Conservation (phyloP, 768 basidiomycete genomes). For the Exsudoporus frostii region DNA sequence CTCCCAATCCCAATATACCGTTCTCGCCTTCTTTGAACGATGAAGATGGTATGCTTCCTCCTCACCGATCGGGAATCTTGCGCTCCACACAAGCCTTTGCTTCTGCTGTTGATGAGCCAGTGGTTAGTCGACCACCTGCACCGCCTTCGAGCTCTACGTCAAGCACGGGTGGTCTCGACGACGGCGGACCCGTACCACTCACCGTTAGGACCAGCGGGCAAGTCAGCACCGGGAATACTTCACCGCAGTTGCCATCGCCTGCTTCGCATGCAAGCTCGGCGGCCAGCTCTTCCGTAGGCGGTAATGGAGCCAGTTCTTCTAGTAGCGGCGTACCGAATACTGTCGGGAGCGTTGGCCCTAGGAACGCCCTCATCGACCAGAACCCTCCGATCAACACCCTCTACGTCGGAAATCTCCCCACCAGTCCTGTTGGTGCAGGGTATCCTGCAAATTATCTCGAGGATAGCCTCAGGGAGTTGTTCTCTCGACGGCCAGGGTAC, state of each 20-base stretch:
- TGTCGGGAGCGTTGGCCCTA: conserved; percentile 26
- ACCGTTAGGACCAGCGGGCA: conserved; percentile 49
- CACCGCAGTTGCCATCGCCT: conserved; percentile 77
- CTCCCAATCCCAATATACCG: conserved; percentile 19
- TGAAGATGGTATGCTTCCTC: conserved; percentile 34
- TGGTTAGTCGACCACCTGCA: conserved; percentile 28
- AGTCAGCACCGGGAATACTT: conserved; percentile 37
- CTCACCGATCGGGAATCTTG: conserved; percentile 29
- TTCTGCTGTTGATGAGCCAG: conserved; percentile 27
- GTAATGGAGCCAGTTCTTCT: conserved; percentile 30
- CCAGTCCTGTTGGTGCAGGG: conserved; percentile 65
- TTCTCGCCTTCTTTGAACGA: conserved; percentile 26
- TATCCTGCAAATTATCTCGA: conserved; percentile 82
- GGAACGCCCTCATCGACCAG: conserved; percentile 64
- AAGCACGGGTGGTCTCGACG: conserved; percentile 44
- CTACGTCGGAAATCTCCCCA: conserved; percentile 98
- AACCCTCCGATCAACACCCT: conserved; percentile 98
- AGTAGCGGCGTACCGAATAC: conserved; percentile 24
- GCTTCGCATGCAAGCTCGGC: conserved; percentile 59
- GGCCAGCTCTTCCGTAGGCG: conserved; percentile 34
- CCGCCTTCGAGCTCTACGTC: conserved; percentile 39
- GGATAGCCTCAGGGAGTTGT: conserved; percentile 80
- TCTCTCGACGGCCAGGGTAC: conserved; percentile 77
- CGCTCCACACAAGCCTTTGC: conserved; percentile 24
- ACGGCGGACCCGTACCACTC: conserved; percentile 23